Conservation (phyloP, 345 rosid species). For the Hypericum perforatum region DNA sequence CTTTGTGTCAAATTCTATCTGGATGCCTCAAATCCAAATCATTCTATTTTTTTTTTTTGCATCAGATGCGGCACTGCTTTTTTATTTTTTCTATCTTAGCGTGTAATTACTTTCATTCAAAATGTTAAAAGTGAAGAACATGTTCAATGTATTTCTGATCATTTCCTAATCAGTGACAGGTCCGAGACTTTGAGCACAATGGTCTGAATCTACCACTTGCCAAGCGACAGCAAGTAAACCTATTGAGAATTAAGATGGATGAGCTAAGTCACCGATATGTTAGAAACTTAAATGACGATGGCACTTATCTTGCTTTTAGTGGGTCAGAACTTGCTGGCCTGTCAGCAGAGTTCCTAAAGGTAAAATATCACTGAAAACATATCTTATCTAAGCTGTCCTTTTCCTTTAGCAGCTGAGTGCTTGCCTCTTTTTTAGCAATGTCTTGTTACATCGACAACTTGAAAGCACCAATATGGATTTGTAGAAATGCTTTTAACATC, state of each 20-base stretch:
- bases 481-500: no score
- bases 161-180: conserved; percentile 77
- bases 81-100: neutral
- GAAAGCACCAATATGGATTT: no score
- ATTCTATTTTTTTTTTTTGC: conserved; percentile 6
- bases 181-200: conserved; percentile 78
- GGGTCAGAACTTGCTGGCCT: conserved; percentile 70
- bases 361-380: conserved; percentile 7
- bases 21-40: no score
- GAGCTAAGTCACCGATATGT: conserved; percentile 62
- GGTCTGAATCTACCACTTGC: conserved; percentile 75
- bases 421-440: no score
- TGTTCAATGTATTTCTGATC: conserved; percentile 29
- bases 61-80: neutral
- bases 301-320: conserved; percentile 31
- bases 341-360: conserved; percentile 73
- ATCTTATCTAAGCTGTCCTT: conserved; percentile 1
- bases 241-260: conserved; percentile 58
- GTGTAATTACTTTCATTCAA: no score
- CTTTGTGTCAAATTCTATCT: no score
- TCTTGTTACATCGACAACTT: no score
- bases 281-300: conserved; percentile 64
- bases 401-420: no score
- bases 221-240: conserved; percentile 71
- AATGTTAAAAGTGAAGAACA: conserved; percentile 6